Evolutionary conservation across 2,329 filamentous ascomycete species (phyloP).

Genomic region (Alternaria rosae): DNA sequence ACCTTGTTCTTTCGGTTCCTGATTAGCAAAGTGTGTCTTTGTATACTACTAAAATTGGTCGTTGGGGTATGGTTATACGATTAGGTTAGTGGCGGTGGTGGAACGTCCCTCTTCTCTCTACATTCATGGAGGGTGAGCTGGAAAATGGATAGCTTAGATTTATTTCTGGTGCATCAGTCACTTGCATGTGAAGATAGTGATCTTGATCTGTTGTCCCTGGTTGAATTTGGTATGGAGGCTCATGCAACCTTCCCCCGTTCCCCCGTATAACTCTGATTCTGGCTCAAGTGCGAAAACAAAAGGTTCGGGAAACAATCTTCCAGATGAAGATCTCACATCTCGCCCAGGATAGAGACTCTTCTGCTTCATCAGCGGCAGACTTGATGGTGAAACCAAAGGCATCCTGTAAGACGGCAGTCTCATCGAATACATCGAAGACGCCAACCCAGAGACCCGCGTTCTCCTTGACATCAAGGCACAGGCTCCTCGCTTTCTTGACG

Average conservation of each 20-base stretch:
- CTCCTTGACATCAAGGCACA: not conserved
- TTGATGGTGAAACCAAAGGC: not conserved
- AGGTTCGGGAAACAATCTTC: too few relatives aligned
- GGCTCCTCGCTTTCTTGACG: not conserved
- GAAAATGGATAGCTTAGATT: not conserved
- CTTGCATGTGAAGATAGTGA: too few relatives aligned
- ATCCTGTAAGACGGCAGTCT: not conserved
- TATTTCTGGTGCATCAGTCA: too few relatives aligned
- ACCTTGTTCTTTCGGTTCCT: slow-evolving; percentile 1
- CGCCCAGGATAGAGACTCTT: too few relatives aligned
- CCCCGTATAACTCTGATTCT: too few relatives aligned
- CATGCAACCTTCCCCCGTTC: too few relatives aligned
- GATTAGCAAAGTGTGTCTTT: not conserved
- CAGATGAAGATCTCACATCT: too few relatives aligned
- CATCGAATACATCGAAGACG: not conserved
- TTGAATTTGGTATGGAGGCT: too few relatives aligned
- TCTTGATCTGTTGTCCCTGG: too few relatives aligned
- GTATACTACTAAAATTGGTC: slow-evolving; percentile 17
- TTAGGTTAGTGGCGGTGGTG: not conserved
- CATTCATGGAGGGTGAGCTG: not conserved
- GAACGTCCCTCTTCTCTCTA: not conserved
- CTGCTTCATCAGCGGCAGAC: too few relatives aligned
- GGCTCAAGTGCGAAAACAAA: too few relatives aligned
- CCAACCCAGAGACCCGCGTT: not conserved
- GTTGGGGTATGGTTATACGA: not conserved